phyloP scores from a whole-genome alignment of 2,329 filamentous ascomycete species.

The Hymenoscyphus repandus region DNA sequence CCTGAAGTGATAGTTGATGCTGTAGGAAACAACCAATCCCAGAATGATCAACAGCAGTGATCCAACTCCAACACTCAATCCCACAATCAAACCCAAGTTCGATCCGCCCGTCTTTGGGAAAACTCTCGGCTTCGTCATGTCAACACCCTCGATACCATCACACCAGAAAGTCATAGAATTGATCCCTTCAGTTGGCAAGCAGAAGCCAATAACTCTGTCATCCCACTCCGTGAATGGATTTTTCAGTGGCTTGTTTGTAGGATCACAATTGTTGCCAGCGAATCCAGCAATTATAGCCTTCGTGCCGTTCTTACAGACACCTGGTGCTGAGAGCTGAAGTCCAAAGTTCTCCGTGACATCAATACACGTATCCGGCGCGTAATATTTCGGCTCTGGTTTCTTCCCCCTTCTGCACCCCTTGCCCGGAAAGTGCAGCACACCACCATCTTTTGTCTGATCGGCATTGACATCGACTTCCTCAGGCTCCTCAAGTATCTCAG shows the following conservation, averaged over 20 bases:
- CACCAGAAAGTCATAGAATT: constrained; percentile 1
- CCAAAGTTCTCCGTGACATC: background rate
- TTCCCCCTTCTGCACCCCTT: background rate
- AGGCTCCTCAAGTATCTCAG: background rate
- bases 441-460: background rate
- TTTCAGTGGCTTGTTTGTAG: background rate
- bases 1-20: constrained; percentile 1
- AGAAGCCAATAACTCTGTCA: background rate
- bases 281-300: constrained; percentile 1
- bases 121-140: background rate
- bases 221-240: background rate
- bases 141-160: background rate
- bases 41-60: background rate
- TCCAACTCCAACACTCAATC: background rate
- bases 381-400: background rate
- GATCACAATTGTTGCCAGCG: background rate
- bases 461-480: background rate
- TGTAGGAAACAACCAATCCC: background rate
- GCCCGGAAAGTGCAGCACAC: background rate
- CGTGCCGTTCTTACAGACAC: background rate
- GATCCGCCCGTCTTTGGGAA: background rate
- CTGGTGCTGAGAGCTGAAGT: background rate
- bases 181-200: background rate
- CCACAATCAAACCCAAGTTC: background rate
- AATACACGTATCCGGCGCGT: background rate